Conservation (phyloP, 805 yeast genomes). For the Metschnikowia anglica region DNA sequence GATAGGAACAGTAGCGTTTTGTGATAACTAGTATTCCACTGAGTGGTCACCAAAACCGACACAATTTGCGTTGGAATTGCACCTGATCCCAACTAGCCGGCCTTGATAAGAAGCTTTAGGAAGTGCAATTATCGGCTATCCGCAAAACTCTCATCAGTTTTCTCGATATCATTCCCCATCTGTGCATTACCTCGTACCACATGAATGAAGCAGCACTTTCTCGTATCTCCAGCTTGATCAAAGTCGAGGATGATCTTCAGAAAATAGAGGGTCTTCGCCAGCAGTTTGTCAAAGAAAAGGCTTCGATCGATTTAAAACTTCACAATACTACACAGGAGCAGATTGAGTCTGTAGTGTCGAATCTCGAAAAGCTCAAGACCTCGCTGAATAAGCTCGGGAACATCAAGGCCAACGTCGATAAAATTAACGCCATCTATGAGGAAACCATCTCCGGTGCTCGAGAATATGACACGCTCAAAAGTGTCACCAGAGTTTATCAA, state of each 20-base stretch:
- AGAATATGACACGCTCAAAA: constrained; percentile 66
- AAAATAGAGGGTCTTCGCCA: constrained; percentile 52
- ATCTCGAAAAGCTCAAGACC: constrained; percentile 51
- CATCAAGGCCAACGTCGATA: constrained; percentile 40
- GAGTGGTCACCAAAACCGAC: too few species aligned
- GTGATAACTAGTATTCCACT: too few species aligned
- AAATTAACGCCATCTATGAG: constrained; percentile 51
- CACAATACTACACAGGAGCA: constrained; percentile 67
- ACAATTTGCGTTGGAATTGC: too few species aligned
- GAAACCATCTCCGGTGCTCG: constrained; percentile 59
- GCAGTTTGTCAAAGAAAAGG: constrained; percentile 66
- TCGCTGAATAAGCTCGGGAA: constrained; percentile 34
- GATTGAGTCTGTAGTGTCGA: constrained; percentile 53
- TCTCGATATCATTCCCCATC: not conserved
- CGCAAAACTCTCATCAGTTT: too few species aligned
- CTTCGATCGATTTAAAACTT: constrained; percentile 72
- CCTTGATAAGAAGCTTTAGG: too few species aligned
- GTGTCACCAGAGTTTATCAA: constrained; percentile 65
- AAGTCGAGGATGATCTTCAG: constrained; percentile 52
- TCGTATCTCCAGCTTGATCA: constrained; percentile 39
- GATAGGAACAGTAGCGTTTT: too few species aligned
- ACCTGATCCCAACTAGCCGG: too few species aligned
- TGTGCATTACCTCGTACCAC: not conserved
- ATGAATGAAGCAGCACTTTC: constrained; percentile 45
- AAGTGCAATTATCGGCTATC: too few species aligned